Percentiles rank a stretch among this genome's conserved stretches.
phyloP scores from a whole-genome alignment of 108 stramenopile species.

The Cyclotella cryptica region DNA sequence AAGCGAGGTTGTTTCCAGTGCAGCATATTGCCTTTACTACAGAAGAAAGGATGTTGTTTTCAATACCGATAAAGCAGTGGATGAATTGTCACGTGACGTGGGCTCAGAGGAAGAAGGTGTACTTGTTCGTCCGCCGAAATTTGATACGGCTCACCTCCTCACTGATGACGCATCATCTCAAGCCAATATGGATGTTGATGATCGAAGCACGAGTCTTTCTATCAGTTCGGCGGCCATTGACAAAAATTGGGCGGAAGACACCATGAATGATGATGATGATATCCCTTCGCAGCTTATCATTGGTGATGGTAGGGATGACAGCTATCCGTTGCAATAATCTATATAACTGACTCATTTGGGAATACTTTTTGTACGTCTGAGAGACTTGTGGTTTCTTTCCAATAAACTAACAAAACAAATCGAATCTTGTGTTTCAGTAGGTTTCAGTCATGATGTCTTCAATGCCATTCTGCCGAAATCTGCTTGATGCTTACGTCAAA shows the following conservation, averaged over 20 bases:
- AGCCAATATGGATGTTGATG: conserved; percentile 17
- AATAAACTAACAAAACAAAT: too few species aligned
- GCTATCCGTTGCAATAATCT: conserved; percentile 14
- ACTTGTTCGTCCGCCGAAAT: background rate
- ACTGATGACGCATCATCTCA: background rate
- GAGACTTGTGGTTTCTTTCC: too few species aligned
- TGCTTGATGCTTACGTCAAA: too few species aligned
- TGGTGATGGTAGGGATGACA: background rate
- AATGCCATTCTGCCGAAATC: too few species aligned
- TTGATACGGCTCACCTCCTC: background rate
- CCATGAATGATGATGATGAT: conserved; percentile 13
- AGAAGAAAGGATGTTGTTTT: conserved; percentile 70
- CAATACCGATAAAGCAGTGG: conserved; percentile 12
- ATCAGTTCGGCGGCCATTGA: background rate
- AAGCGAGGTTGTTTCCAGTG: conserved; percentile 75
- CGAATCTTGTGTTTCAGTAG: too few species aligned
- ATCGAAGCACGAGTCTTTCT: background rate
- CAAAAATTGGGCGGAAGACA: background rate
- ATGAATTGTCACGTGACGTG: conserved; percentile 4
- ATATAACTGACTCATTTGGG: background rate
- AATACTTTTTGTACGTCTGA: too few species aligned
- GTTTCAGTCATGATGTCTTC: too few species aligned
- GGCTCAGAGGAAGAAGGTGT: background rate
- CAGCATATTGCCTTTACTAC: conserved; percentile 89
- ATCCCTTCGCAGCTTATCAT: background rate